These are phyloP conservation scores for Rhododendron simsii DNA, from an alignment of 148 eudicot genomes.

Conservation along the genomic window DNA sequence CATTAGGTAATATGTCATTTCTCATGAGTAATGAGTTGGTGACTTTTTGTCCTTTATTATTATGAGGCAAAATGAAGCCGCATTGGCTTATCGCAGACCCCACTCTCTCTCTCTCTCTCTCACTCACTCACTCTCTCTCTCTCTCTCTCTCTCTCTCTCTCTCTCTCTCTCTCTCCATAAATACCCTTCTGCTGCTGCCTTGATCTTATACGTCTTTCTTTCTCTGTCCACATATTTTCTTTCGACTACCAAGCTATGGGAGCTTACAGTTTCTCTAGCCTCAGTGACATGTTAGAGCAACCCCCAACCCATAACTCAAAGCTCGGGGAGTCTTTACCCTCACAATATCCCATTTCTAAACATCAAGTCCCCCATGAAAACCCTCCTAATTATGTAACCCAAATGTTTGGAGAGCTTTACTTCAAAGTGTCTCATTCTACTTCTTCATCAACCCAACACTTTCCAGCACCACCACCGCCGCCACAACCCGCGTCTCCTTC, in stretches of 20 bases:
- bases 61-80: slow-evolving; percentile 1
- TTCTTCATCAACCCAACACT: background rate
- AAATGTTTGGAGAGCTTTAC: slow-evolving; percentile 10
- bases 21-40: background rate
- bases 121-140: background rate
- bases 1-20: background rate
- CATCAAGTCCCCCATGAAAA: background rate
- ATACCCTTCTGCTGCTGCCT: background rate
- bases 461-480: background rate
- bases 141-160: background rate
- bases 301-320: background rate
- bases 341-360: background rate
- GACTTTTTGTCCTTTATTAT: background rate
- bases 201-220: background rate
- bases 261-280: slow-evolving; percentile 1
- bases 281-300: background rate
- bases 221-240: background rate
- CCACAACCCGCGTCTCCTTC: background rate
- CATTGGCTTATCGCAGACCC: background rate
- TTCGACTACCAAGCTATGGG: background rate
- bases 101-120: background rate
- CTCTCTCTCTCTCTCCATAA: background rate
- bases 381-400: background rate
- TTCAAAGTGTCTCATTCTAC: background rate
- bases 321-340: background rate